These are phyloP conservation scores for Dryadomyces sulphureus DNA, from an alignment of 2,329 filamentous ascomycete species.

Conservation along the genomic window DNA sequence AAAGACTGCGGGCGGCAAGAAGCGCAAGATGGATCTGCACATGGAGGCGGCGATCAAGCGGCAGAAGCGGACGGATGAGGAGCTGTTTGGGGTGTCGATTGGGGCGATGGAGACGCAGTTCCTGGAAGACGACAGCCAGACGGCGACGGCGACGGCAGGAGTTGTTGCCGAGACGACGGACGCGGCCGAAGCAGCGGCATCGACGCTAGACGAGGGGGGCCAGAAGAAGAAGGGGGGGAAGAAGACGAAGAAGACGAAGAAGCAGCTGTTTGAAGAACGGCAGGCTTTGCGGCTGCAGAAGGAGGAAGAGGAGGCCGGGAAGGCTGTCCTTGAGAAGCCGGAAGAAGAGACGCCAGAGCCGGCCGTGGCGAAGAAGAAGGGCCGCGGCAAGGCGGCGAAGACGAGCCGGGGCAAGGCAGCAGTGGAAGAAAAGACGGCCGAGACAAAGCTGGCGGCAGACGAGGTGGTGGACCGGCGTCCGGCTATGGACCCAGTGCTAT, in stretches of 20 bases:
- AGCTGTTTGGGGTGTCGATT: constrained; percentile 54
- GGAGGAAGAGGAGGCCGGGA: constrained; percentile 23
- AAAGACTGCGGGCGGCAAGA: constrained; percentile 27
- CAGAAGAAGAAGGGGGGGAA: constrained; percentile 46
- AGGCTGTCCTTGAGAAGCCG: constrained; percentile 8
- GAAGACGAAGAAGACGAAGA: constrained; percentile 67
- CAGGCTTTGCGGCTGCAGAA: constrained; percentile 42
- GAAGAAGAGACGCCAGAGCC: constrained; percentile 1
- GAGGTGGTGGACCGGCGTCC: constrained; percentile 9
- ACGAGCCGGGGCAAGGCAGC: constrained; percentile 4
- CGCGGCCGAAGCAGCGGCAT: constrained; percentile 25
- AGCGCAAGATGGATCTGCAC: constrained; percentile 60
- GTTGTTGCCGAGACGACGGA: not conserved
- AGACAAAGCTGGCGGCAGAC: constrained; percentile 1
- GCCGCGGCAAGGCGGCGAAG: constrained; percentile 8
- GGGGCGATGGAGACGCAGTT: constrained; percentile 36
- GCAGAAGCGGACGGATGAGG: constrained; percentile 66
- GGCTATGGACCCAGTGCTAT: constrained; percentile 20
- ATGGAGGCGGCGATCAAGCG: constrained; percentile 61
- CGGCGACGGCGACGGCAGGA: not conserved
- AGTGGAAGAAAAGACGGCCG: constrained; percentile 4
- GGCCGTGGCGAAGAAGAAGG: constrained; percentile 9
- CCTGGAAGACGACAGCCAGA: constrained; percentile 33
- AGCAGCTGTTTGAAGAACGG: constrained; percentile 56
- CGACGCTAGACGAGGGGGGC: constrained; percentile 21